Conservation (phyloP, 2,329 filamentous ascomycete genomes). For the Lachnellula occidentalis region DNA sequence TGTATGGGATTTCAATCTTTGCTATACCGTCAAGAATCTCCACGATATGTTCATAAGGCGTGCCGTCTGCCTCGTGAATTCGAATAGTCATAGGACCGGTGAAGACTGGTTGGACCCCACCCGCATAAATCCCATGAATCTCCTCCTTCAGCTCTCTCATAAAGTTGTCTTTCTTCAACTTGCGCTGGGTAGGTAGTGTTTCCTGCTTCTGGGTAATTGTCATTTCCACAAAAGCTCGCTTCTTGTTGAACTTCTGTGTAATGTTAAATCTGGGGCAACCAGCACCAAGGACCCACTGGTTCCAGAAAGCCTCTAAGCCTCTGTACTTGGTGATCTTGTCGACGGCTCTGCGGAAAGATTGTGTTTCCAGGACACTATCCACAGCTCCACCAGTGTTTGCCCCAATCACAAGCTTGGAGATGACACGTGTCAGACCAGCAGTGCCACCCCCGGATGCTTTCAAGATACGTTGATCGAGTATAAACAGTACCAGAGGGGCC, state of each 20-base stretch:
- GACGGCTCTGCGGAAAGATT: conserved; percentile 74
- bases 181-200: conserved; percentile 42
- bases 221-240: conserved; percentile 91
- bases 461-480: conserved; percentile 82
- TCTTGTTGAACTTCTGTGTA: conserved; percentile 92
- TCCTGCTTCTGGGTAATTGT: conserved; percentile 69
- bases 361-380: conserved; percentile 63
- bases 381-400: conserved; percentile 75
- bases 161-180: conserved; percentile 68
- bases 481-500: conserved; percentile 84
- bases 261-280: conserved; percentile 87
- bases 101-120: conserved; percentile 71
- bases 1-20: conserved; percentile 93
- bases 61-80: conserved; percentile 96
- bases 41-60: conserved; percentile 95
- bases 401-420: conserved; percentile 79
- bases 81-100: conserved; percentile 96
- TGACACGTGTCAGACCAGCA: conserved; percentile 71
- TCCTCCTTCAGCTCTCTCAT: conserved; percentile 80
- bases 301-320: conserved; percentile 78
- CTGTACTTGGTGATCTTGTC: conserved; percentile 85
- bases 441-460: conserved; percentile 71
- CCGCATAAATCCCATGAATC: conserved; percentile 61
- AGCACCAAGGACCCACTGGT: conserved; percentile 83
- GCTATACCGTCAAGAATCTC: conserved; percentile 85